These are phyloP conservation scores for Talaromyces sp. DNA, from an alignment of 2,329 filamentous ascomycete species.

Conservation along the genomic window DNA sequence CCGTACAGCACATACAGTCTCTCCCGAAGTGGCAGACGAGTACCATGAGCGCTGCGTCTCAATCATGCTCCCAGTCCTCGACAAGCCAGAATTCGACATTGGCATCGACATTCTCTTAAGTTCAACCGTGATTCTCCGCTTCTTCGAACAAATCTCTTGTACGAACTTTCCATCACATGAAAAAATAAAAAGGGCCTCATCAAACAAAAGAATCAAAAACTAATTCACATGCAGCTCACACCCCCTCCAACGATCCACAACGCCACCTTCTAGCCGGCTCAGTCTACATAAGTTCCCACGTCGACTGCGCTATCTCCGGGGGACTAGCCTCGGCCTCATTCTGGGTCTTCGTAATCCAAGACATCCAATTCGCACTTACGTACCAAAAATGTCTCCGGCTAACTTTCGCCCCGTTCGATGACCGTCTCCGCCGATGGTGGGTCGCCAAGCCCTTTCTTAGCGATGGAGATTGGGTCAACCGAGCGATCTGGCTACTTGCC, in stretches of 20 bases:
- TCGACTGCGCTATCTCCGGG: slow-evolving; percentile 36
- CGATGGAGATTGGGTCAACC: slow-evolving; percentile 38
- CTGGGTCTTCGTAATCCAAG: slow-evolving; percentile 41
- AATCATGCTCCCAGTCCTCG: slow-evolving; percentile 37
- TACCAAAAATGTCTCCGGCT: slow-evolving; percentile 36
- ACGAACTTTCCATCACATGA: slow-evolving; percentile 8
- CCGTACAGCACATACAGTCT: slow-evolving; percentile 32
- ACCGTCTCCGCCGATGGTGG: slow-evolving; percentile 34
- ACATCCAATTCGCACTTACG: slow-evolving; percentile 38
- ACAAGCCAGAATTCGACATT: slow-evolving; percentile 33
- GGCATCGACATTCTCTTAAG: slow-evolving; percentile 38
- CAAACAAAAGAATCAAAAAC: too few species aligned
- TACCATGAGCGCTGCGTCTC: slow-evolving; percentile 41
- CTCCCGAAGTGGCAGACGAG: slow-evolving; percentile 32
- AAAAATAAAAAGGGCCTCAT: background rate
- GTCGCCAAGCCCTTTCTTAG: slow-evolving; percentile 23
- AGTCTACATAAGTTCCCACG: slow-evolving; percentile 38
- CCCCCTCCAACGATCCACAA: slow-evolving; percentile 36
- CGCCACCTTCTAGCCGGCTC: slow-evolving; percentile 40
- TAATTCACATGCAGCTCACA: slow-evolving; percentile 27
- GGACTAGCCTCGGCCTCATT: slow-evolving; percentile 39
- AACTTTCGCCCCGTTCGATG: slow-evolving; percentile 34
- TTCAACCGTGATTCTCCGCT: slow-evolving; percentile 39
- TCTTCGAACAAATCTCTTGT: slow-evolving; percentile 42
- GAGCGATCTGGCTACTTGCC: slow-evolving; percentile 37